These are phyloP conservation scores for Porodaedalea pini DNA, from an alignment of 1,284 basidiomycete genomes.

Conservation along the genomic window DNA sequence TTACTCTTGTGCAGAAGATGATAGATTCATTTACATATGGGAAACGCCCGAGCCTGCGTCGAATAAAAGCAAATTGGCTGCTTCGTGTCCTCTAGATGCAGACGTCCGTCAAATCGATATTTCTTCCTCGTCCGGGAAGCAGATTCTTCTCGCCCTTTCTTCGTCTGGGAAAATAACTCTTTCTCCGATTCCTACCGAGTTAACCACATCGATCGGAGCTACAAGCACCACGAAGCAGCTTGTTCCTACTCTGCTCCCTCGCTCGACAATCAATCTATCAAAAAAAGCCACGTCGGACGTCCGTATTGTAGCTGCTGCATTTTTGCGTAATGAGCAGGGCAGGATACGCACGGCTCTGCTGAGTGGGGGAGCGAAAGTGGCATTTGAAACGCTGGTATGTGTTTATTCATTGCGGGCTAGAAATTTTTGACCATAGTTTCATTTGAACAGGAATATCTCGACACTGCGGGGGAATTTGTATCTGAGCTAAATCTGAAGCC, in stretches of 20 bases:
- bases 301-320: slow-evolving; percentile 47
- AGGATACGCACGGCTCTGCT: slow-evolving; percentile 58
- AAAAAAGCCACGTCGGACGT: slow-evolving; percentile 35
- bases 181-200: slow-evolving; percentile 54
- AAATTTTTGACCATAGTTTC: neutral
- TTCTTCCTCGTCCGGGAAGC: slow-evolving; percentile 33
- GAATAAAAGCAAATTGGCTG: slow-evolving; percentile 53
- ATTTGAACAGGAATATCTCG: slow-evolving; percentile 46
- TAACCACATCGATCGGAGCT: slow-evolving; percentile 36
- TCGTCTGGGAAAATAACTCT: slow-evolving; percentile 65
- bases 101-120: slow-evolving; percentile 56
- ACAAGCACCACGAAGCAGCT: slow-evolving; percentile 39
- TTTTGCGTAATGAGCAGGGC: slow-evolving; percentile 41
- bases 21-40: slow-evolving; percentile 75
- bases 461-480: slow-evolving; percentile 54
- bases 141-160: slow-evolving; percentile 57
- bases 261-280: slow-evolving; percentile 44
- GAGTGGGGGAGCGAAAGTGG: slow-evolving; percentile 60
- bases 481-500: slow-evolving; percentile 43
- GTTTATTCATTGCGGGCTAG: neutral
- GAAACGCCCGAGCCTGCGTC: slow-evolving; percentile 40
- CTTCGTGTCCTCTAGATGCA: slow-evolving; percentile 66
- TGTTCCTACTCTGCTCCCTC: slow-evolving; percentile 48
- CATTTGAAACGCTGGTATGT: slow-evolving; percentile 65
- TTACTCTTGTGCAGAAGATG: slow-evolving; percentile 68